phyloP scores from a whole-genome alignment of 192 early-diverging fungal species.

The Entrophospora sp. region DNA sequence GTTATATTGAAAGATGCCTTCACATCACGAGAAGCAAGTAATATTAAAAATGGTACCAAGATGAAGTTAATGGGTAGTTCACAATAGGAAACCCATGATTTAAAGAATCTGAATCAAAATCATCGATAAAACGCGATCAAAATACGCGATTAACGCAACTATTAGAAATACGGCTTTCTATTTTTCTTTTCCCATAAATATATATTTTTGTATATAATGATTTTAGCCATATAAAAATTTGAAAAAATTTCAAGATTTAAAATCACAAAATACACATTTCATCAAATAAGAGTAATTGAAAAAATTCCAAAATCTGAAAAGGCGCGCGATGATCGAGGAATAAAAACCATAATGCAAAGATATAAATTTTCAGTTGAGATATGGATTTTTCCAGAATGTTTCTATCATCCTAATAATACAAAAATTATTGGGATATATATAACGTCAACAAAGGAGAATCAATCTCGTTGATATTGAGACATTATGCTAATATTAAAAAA shows the following conservation, averaged over 20 bases:
- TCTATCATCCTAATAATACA: constrained; percentile 60
- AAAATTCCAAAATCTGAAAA: constrained; percentile 42
- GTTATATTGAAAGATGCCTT: constrained; percentile 13
- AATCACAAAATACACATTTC: constrained; percentile 48
- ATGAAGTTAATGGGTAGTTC: constrained; percentile 47
- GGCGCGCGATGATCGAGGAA: constrained; percentile 56
- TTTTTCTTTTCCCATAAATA: too few species aligned
- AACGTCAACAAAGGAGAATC: constrained; percentile 60
- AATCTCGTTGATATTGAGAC: constrained; percentile 65
- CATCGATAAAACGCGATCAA: constrained; percentile 4
- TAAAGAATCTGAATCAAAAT: constrained; percentile 12
- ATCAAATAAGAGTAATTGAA: constrained; percentile 43
- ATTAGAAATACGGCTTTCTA: not conserved
- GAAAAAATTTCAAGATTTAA: not conserved
- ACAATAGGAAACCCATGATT: constrained; percentile 28
- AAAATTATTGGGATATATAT: constrained; percentile 61
- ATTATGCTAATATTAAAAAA: constrained; percentile 55
- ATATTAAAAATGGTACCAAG: constrained; percentile 29
- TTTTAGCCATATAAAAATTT: constrained; percentile 16
- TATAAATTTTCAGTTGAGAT: constrained; percentile 63
- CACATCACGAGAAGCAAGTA: constrained; percentile 20
- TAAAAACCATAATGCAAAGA: constrained; percentile 43
- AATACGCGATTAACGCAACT: not conserved
- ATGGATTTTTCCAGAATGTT: constrained; percentile 56
- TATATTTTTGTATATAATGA: not conserved